Base-by-base conservation (phyloP, 768 basidiomycete genomes). In the Russula abietina region DNA sequence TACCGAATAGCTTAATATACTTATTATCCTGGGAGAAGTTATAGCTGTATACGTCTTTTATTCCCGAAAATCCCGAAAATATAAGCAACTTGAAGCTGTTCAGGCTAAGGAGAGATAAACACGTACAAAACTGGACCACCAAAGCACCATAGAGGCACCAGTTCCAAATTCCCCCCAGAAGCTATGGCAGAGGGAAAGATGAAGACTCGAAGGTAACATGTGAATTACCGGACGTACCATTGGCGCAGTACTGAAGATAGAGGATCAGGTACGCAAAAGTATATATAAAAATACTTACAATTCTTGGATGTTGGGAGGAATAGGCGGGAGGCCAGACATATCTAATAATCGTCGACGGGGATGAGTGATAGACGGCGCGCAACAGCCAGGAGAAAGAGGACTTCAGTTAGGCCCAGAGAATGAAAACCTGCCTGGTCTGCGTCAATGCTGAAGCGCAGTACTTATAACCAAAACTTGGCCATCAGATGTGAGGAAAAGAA, bases 51-150 rank as follows among this genome's bases (percentile, higher is more conserved):
- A 65, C 61, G 4, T 62, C 55, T 62, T 61, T 24, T 8, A 17
- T 5, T n/a, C n/a, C n/a, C n/a, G 28, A 2, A 30, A 2, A 30
- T 9, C 14, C 38, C 19, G 5, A 33, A 22, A 16, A 36, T 30
- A 28, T 55, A n/a, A 61, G 55, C 11, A n/a, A 14, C 16, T 12
- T 36, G 36, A 11, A 36, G 36, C 19, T 9, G 12, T 17, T 28
- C 45, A n/a, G 33, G 45, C 3, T 24, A 8, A 43, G 1, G 8
- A 30, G 30, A 19, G 22, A 22, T 14, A 9, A 9, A 39, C 11
- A 63, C 72, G 55, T 33, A 73, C 73, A 74, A 50, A 69, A 56
- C 69, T 73, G 73, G 19, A 72, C 66, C 10, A 60, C 43, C 28
- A 74, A 66, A 19, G 67, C 66, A 19, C 73, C 73, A 55, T 65